These are phyloP conservation scores for Saccharomycopsis guyanensis DNA, from an alignment of 805 yeast species.

Conservation along the genomic window DNA sequence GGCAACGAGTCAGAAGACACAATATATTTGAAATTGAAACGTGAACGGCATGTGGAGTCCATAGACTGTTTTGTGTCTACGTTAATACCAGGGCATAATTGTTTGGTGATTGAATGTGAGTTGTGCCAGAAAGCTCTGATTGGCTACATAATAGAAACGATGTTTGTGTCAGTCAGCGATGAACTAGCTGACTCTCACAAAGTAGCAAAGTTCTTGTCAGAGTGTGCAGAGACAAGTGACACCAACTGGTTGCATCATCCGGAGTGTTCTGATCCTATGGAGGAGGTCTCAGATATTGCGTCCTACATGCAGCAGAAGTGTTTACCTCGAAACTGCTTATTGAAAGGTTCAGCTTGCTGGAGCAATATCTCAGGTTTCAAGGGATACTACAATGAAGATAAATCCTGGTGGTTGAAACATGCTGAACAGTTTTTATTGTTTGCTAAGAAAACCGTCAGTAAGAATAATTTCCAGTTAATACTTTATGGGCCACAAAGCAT, in stretches of 20 bases:
- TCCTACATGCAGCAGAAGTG: conserved; percentile 32
- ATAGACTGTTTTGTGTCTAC: conserved; percentile 25
- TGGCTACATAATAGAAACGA: conserved; percentile 22
- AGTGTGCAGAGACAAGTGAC: conserved; percentile 39
- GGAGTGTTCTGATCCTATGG: conserved; percentile 32
- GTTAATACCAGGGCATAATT: conserved; percentile 30
- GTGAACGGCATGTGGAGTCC: not conserved
- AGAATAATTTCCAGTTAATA: conserved; percentile 30
- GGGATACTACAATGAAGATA: conserved; percentile 28
- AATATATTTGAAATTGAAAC: conserved; percentile 8
- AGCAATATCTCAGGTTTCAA: conserved; percentile 20
- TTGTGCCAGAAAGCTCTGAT: conserved; percentile 41
- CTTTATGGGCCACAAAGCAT: conserved; percentile 27
- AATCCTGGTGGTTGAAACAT: conserved; percentile 36
- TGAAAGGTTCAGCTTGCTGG: conserved; percentile 35
- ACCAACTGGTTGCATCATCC: conserved; percentile 40
- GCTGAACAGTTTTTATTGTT: conserved; percentile 33
- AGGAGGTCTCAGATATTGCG: conserved; percentile 40
- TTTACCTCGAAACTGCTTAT: conserved; percentile 31
- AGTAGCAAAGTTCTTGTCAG: conserved; percentile 38
- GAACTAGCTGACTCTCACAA: conserved; percentile 13
- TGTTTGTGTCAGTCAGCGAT: conserved; percentile 21
- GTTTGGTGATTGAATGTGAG: conserved; percentile 42
- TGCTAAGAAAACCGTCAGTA: conserved; percentile 26
- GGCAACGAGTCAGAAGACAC: conserved; percentile 1